phyloP scores from a whole-genome alignment of 305 asterid species.

The Plantago coronopus region DNA sequence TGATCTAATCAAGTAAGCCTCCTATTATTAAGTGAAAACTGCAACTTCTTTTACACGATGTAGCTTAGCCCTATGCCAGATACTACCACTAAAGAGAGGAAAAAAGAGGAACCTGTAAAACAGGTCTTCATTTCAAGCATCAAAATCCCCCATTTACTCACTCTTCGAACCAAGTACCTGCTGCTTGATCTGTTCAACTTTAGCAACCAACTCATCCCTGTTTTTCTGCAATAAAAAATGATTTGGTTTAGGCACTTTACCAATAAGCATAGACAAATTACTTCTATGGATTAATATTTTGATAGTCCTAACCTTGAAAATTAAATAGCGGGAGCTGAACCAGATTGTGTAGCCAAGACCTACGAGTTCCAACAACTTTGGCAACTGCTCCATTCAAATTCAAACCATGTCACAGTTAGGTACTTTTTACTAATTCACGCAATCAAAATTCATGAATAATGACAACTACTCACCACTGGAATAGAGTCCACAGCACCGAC shows the following conservation, averaged over 20 bases:
- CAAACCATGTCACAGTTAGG: conserved; percentile 16
- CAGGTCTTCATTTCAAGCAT: neutral
- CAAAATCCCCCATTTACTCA: conserved; percentile 22
- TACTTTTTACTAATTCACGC: neutral
- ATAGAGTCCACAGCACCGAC: conserved; percentile 77
- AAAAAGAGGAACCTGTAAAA: neutral
- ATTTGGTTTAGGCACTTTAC: neutral
- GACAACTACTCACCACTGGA: conserved; percentile 50
- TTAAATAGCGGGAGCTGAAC: conserved; percentile 48
- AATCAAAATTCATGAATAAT: too few species aligned
- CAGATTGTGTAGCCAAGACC: conserved; percentile 55
- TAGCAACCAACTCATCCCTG: conserved; percentile 58
- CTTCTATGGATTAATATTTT: too few species aligned
- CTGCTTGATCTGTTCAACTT: conserved; percentile 58
- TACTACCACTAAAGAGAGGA: conserved; percentile 8
- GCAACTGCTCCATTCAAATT: conserved; percentile 33
- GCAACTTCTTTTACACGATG: conserved; percentile 11
- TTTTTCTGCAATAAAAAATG: conserved; percentile 44
- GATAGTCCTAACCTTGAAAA: conserved; percentile 41
- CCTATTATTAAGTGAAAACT: conserved; percentile 2
- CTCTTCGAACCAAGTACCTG: conserved; percentile 51
- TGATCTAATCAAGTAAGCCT: neutral
- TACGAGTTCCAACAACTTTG: conserved; percentile 48
- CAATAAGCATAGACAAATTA: neutral
- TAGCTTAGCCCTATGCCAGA: conserved; percentile 3